Evolutionary conservation across 352 stramenopile species (phyloP).

Genomic region (Phytophthora niederhauseri): DNA sequence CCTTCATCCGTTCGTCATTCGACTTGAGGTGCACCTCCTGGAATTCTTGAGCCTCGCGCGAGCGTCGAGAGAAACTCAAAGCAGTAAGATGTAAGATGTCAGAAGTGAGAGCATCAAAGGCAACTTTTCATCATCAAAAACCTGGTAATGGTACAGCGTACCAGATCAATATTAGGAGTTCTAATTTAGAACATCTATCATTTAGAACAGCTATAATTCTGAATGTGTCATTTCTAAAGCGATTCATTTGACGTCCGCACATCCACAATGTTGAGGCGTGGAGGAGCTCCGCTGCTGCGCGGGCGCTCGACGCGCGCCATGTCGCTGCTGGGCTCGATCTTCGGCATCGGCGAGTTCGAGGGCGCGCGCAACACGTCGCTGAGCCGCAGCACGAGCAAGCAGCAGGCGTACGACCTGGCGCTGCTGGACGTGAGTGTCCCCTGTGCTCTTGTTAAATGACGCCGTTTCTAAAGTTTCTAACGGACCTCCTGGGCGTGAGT

Average conservation of each 20-base stretch:
- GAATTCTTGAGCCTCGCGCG: not conserved
- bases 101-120: not conserved
- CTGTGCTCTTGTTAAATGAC: not conserved
- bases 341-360: constrained; percentile 86
- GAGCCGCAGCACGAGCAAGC: constrained; percentile 60
- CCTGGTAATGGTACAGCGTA: not conserved
- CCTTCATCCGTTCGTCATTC: constrained; percentile 21
- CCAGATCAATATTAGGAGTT: not conserved
- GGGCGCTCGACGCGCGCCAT: constrained; percentile 41
- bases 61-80: not conserved
- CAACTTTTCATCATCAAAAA: not conserved
- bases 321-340: constrained; percentile 77
- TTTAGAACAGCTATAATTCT: too few species aligned
- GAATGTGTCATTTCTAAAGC: too few species aligned
- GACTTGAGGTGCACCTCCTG: constrained; percentile 13
- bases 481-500: not conserved
- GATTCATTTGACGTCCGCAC: not conserved
- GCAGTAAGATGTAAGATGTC: not conserved
- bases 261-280: constrained; percentile 19
- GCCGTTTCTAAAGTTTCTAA: constrained; percentile 32
- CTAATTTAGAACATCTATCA: too few species aligned
- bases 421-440: constrained; percentile 55
- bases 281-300: constrained; percentile 12
- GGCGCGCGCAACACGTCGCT: constrained; percentile 65
- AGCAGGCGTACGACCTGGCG: constrained; percentile 72